These are phyloP conservation scores for Phoma sp. DNA, from an alignment of 2,329 filamentous ascomycete genomes.

Conservation along the genomic window DNA sequence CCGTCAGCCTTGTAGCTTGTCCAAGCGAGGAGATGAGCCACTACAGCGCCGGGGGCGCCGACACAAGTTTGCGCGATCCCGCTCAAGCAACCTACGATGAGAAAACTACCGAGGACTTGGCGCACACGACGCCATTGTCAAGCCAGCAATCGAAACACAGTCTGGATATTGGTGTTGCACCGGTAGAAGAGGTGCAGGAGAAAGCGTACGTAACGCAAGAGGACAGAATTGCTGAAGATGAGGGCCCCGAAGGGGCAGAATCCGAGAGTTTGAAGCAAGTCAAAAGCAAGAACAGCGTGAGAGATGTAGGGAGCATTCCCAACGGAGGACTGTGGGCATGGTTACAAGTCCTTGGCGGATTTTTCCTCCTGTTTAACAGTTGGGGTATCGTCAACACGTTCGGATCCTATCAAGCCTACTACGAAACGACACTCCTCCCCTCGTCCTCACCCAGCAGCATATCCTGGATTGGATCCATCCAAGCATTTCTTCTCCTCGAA, in stretches of 20 bases:
- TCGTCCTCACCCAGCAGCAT: conserved; percentile 53
- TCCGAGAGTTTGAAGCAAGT: conserved; percentile 24
- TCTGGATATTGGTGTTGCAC: conserved; percentile 7
- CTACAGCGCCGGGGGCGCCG: conserved; percentile 6
- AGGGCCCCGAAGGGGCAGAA: conserved; percentile 1
- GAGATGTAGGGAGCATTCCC: conserved; percentile 52
- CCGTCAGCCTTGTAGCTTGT: background rate
- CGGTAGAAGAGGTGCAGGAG: conserved; percentile 18
- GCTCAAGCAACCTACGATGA: conserved; percentile 21
- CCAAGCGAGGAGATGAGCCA: conserved; percentile 7
- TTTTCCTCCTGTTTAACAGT: conserved; percentile 57
- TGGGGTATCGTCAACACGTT: conserved; percentile 58
- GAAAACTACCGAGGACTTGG: conserved; percentile 17
- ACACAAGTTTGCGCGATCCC: conserved; percentile 4
- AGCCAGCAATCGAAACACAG: conserved; percentile 23
- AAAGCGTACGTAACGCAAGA: conserved; percentile 22
- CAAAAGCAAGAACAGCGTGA: conserved; percentile 42
- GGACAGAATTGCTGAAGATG: background rate
- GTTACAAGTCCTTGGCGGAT: conserved; percentile 57
- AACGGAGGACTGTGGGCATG: conserved; percentile 56
- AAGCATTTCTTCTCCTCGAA: conserved; percentile 56
- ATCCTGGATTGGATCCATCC: conserved; percentile 58
- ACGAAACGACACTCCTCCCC: conserved; percentile 51
- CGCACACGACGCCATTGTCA: conserved; percentile 17
- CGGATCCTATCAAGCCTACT: conserved; percentile 58